Evolutionary conservation across 306 rosid genomes (phyloP).

Genomic region (Mimosa pudica): DNA sequence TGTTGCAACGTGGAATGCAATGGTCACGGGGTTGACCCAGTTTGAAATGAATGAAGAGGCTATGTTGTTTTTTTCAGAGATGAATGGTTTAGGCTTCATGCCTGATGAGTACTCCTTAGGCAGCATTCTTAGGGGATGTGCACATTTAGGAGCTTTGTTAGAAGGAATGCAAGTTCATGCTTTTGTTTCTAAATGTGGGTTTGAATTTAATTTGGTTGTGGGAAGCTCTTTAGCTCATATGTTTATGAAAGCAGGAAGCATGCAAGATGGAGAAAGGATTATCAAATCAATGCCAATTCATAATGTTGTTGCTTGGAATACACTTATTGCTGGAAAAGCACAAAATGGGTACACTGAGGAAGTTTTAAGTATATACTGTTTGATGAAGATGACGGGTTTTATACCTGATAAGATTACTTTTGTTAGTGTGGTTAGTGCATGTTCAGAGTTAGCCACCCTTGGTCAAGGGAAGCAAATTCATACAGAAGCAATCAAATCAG

Average conservation of each 20-base stretch:
- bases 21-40: conserved; percentile 72
- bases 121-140: conserved; percentile 85
- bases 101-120: conserved; percentile 83
- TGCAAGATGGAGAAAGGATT: conserved; percentile 69
- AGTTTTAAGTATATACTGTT: conserved; percentile 65
- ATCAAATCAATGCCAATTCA: conserved; percentile 65
- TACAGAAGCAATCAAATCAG: conserved; percentile 77
- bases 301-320: conserved; percentile 93
- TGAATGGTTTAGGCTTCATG: conserved; percentile 64
- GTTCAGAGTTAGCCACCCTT: conserved; percentile 74
- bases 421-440: conserved; percentile 73
- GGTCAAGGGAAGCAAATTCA: conserved; percentile 93
- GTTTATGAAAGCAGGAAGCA: conserved; percentile 84
- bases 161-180: conserved; percentile 78
- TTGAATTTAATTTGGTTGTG: conserved; percentile 71
- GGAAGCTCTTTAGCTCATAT: conserved; percentile 87
- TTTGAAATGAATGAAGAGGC: conserved; percentile 68
- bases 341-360: conserved; percentile 63
- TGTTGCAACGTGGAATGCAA: conserved; percentile 84
- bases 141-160: conserved; percentile 58
- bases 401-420: conserved; percentile 80
- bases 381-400: conserved; percentile 73
- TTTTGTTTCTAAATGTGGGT: conserved; percentile 71
- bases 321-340: conserved; percentile 88
- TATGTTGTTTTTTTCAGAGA: conserved; percentile 53